Evolutionary conservation across 129 eudicot genomes (phyloP).

Genomic region (Chrysanthemum seticuspe): DNA sequence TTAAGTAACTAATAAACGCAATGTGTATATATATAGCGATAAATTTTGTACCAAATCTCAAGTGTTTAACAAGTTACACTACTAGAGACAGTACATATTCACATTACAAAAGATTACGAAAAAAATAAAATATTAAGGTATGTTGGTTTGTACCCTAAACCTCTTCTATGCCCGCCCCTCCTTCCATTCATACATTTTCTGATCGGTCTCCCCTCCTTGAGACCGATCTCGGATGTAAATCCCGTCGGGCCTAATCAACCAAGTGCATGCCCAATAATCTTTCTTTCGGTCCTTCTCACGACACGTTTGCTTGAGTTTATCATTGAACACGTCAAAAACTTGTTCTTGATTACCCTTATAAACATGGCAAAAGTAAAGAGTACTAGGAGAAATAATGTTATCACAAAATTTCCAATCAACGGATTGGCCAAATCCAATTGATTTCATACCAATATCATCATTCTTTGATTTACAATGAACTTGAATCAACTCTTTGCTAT

Average conservation of each 20-base stretch:
- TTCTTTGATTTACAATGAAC: constrained; percentile 35
- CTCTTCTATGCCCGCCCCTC: constrained; percentile 2
- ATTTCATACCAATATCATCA: constrained; percentile 23
- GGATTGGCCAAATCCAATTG: constrained; percentile 6
- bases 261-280: constrained; percentile 32
- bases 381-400: constrained; percentile 15
- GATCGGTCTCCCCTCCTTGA: neutral
- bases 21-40: too few relatives aligned
- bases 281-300: constrained; percentile 10
- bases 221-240: constrained; percentile 19
- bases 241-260: constrained; percentile 31
- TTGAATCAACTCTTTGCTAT: neutral
- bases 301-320: neutral
- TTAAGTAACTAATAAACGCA: too few relatives aligned
- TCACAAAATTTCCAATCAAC: constrained; percentile 30
- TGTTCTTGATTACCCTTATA: constrained; percentile 17
- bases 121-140: neutral
- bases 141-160: neutral
- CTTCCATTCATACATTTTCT: constrained; percentile 30
- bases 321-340: constrained; percentile 30
- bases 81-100: too few relatives aligned
- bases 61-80: too few relatives aligned
- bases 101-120: neutral
- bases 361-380: constrained; percentile 35
- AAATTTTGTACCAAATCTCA: too few relatives aligned